These are phyloP conservation scores for Passiflora organensis DNA, from an alignment of 345 rosid genomes.

Conservation along the genomic window DNA sequence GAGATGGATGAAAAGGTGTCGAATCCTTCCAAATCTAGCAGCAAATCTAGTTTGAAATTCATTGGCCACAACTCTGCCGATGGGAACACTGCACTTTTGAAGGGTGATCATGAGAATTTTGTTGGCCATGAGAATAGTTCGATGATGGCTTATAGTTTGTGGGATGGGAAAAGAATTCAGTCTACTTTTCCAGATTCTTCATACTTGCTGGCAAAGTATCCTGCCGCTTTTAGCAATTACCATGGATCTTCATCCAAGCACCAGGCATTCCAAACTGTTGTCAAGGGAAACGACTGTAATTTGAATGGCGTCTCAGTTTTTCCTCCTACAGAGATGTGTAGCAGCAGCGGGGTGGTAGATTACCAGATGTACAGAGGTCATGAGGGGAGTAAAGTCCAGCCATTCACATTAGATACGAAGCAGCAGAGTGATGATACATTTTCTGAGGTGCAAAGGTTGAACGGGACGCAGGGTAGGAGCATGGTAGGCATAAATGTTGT, in stretches of 20 bases:
- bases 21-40: conserved; percentile 24
- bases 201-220: conserved; percentile 59
- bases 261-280: conserved; percentile 31
- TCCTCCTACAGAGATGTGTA: conserved; percentile 28
- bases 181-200: conserved; percentile 83
- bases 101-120: conserved; percentile 43
- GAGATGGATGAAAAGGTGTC: conserved; percentile 37
- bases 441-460: conserved; percentile 40
- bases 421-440: conserved; percentile 42
- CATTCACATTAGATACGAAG: conserved; percentile 43
- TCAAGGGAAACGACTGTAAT: conserved; percentile 27
- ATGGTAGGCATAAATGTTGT: conserved; percentile 44
- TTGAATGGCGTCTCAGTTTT: conserved; percentile 31
- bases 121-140: conserved; percentile 55
- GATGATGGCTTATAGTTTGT: conserved; percentile 58
- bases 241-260: conserved; percentile 31
- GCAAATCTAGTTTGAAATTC: conserved; percentile 36
- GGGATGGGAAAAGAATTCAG: conserved; percentile 83
- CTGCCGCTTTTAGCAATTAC: conserved; percentile 55
- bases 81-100: conserved; percentile 27
- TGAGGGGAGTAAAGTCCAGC: conserved; percentile 34
- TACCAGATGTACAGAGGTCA: conserved; percentile 34
- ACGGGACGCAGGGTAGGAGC: conserved; percentile 45
- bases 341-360: conserved; percentile 41
- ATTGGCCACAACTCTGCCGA: conserved; percentile 29